phyloP scores from a whole-genome alignment of 2,329 filamentous ascomycete genomes.

The Akanthomyces lecanii region DNA sequence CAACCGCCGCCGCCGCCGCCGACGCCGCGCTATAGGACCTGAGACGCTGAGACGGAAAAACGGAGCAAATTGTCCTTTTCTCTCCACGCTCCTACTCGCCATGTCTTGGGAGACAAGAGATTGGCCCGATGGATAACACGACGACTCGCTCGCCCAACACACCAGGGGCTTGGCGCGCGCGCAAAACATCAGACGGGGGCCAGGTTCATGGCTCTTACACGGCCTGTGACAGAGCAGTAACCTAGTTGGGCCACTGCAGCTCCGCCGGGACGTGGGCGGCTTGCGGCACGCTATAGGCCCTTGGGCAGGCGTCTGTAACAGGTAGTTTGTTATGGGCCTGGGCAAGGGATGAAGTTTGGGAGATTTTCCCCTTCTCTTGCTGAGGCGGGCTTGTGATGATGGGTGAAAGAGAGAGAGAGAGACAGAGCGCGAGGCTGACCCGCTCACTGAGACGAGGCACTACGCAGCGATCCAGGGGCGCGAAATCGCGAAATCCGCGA shows the following conservation, averaged over 20 bases:
- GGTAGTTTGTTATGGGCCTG: neutral
- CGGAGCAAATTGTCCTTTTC: neutral
- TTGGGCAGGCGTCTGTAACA: neutral
- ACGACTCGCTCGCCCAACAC: too few species aligned
- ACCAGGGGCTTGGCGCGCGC: neutral
- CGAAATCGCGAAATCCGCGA: neutral
- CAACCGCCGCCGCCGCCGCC: neutral
- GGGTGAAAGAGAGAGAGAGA: too few species aligned
- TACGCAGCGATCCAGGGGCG: neutral
- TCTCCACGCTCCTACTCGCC: neutral
- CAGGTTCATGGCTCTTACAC: neutral
- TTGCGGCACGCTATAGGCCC: neutral
- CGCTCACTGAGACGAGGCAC: too few species aligned
- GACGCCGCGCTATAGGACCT: neutral
- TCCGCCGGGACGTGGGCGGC: neutral
- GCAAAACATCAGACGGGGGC: slow-evolving; percentile 5
- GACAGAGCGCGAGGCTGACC: too few species aligned
- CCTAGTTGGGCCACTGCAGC: neutral
- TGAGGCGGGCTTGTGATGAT: neutral
- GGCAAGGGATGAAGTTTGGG: neutral
- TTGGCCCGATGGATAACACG: too few species aligned
- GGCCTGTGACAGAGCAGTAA: neutral
- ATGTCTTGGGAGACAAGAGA: neutral
- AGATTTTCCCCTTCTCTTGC: neutral
- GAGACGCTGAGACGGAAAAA: neutral